Evolutionary conservation across 1,284 basidiomycete species (phyloP), one percentile per base, ranked within the genome.

Genomic region (Microbotryum lychnidis-dioicae): DNA sequence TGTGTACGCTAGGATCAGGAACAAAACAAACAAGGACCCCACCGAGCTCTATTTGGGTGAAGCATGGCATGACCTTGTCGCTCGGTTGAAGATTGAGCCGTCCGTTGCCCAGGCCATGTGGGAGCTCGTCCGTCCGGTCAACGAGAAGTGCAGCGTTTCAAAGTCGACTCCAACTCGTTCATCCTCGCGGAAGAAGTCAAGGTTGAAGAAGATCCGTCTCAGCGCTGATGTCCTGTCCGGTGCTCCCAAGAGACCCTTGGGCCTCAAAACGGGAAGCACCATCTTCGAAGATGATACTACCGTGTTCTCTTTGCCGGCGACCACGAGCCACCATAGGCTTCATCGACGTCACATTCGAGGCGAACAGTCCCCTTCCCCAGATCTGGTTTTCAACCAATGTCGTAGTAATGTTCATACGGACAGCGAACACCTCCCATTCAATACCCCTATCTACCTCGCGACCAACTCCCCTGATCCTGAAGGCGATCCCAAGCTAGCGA

Each of bases 1-100:
- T 2, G 80, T 80, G 5, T 87, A 88, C 68, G 72, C 87, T 3
- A 81, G 87, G 16, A 68, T 88, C 73, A 75, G 75, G 63, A 69
- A 69, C 20, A 74, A 77, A 18, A 76, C 77, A 14, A 68, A 71
- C n/a, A 67, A 62, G 21, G 65, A 42, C 2, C 37, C 5, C 37
- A 16, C 12, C 37, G 37, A 42, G 37, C 16, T 42, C 14, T 42
- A 70, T 56, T 54, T 57, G 49, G n/a, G 49, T 16, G 52, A 56
- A 47, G 8, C 65, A 8, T 70, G 67, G 53, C 23, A 31, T 6
- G 56, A 29, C 49, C 18, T 57, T 7, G 21, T n/a, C 37, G 50
- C 21, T 3, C 37, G 21, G 18, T n/a, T 56, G 16, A 50, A 42
- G 10, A 20, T 57, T n/a, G 50, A 56, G 27, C 44, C 14, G 7